Evolutionary conservation across 306 rosid species (phyloP).

Genomic region (Luffa acutangula): DNA sequence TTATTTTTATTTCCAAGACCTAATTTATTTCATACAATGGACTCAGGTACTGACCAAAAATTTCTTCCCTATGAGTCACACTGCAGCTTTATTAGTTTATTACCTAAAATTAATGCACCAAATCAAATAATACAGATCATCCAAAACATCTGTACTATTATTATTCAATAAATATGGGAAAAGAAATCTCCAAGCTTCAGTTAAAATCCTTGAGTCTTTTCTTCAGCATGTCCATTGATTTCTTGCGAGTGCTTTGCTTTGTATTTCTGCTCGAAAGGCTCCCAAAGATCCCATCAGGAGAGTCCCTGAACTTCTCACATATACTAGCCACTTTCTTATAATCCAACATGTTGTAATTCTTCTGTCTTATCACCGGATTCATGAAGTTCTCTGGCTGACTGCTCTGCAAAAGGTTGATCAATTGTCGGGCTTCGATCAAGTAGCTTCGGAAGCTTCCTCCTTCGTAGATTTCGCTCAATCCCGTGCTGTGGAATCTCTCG

Average conservation of each 20-base stretch:
- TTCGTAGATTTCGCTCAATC: conserved; percentile 51
- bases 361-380: conserved; percentile 92
- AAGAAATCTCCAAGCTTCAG: conserved; percentile 8
- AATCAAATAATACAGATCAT: background rate
- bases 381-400: conserved; percentile 93
- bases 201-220: conserved; percentile 79
- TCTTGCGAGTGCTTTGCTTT: conserved; percentile 69
- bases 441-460: conserved; percentile 44
- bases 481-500: conserved; percentile 52
- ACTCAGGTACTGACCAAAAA: too few species aligned
- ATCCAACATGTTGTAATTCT: conserved; percentile 65
- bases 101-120: background rate
- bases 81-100: too few species aligned
- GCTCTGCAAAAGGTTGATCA: too few species aligned
- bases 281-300: conserved; percentile 76
- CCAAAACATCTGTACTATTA: too few species aligned
- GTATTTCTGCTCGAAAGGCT: conserved; percentile 63
- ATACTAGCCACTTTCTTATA: conserved; percentile 62
- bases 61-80: too few species aligned
- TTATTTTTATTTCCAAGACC: too few species aligned
- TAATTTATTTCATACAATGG: too few species aligned
- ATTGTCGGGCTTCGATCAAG: conserved; percentile 66
- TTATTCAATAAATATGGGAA: background rate
- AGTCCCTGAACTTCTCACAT: conserved; percentile 76
- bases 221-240: conserved; percentile 75